These are phyloP conservation scores for Thymus mandschuricus DNA, from an alignment of 257 asterid genomes.

Conservation along the genomic window DNA sequence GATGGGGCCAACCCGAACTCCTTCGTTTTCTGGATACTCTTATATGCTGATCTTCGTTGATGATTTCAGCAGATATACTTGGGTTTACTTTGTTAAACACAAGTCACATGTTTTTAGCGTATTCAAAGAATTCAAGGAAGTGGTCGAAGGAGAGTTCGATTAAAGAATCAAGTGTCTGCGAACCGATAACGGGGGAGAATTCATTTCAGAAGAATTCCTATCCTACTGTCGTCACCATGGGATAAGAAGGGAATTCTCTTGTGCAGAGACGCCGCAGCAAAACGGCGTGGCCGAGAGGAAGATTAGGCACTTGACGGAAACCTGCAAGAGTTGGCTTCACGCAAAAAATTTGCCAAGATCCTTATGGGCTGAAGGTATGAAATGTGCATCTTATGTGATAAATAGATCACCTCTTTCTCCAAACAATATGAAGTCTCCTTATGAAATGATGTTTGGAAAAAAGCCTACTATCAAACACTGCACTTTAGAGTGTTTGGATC, in stretches of 20 bases:
- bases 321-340: slow-evolving; percentile 12
- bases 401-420: not conserved
- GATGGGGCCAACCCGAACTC: not conserved
- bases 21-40: not conserved
- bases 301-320: not conserved
- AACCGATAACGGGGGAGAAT: not conserved
- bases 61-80: not conserved
- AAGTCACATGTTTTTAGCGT: not conserved
- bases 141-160: not conserved
- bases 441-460: not conserved
- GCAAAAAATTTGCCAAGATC: slow-evolving; percentile 8
- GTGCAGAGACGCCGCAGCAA: not conserved
- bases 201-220: not conserved
- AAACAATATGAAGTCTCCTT: not conserved
- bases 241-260: not conserved
- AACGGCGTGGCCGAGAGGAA: slow-evolving; percentile 9
- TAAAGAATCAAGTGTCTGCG: not conserved
- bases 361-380: slow-evolving; percentile 2
- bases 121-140: not conserved
- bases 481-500: not conserved
- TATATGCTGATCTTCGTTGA: not conserved
- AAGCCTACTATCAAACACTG: not conserved
- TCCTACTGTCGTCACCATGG: not conserved
- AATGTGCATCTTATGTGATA: not conserved
- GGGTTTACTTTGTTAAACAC: not conserved